Evolutionary conservation across 768 basidiomycete genomes (phyloP).

Genomic region (Tephrocybe sp.): DNA sequence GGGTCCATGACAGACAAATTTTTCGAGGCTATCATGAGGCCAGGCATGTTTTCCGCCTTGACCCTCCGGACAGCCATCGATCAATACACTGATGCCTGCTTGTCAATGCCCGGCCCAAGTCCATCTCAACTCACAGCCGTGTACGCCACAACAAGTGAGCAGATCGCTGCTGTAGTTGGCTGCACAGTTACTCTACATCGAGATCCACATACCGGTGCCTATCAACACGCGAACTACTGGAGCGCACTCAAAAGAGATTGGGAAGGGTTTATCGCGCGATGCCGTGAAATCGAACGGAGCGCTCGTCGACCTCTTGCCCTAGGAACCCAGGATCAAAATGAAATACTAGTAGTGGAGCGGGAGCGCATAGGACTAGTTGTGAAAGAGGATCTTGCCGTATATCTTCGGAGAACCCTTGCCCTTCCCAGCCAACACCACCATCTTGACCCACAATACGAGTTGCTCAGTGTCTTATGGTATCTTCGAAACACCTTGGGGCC

Average conservation of each 20-base stretch:
- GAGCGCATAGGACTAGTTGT: conserved; percentile 70
- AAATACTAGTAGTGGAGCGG: conserved; percentile 67
- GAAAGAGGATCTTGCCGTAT: conserved; percentile 65
- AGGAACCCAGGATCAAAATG: conserved; percentile 42
- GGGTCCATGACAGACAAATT: conserved; percentile 78
- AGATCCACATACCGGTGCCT: conserved; percentile 76
- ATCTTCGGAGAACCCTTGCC: conserved; percentile 48
- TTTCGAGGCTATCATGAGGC: conserved; percentile 78
- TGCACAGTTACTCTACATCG: conserved; percentile 73
- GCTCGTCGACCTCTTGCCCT: conserved; percentile 79
- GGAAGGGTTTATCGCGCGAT: conserved; percentile 93
- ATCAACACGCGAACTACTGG: conserved; percentile 78
- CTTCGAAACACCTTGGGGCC: conserved; percentile 60
- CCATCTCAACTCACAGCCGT: conserved; percentile 57
- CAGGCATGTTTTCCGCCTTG: conserved; percentile 81
- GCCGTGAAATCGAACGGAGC: conserved; percentile 84
- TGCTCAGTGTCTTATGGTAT: conserved; percentile 64
- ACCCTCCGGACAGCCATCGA: conserved; percentile 81
- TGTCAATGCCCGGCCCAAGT: conserved; percentile 57
- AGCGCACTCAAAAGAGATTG: conserved; percentile 86
- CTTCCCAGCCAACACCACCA: conserved; percentile 32
- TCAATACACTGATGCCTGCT: conserved; percentile 73
- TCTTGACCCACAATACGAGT: conserved; percentile 49
- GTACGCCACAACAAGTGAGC: conserved; percentile 68
- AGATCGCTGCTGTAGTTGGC: conserved; percentile 83